Conservation (phyloP, 257 asterid species). For the Petunia axillaris region DNA sequence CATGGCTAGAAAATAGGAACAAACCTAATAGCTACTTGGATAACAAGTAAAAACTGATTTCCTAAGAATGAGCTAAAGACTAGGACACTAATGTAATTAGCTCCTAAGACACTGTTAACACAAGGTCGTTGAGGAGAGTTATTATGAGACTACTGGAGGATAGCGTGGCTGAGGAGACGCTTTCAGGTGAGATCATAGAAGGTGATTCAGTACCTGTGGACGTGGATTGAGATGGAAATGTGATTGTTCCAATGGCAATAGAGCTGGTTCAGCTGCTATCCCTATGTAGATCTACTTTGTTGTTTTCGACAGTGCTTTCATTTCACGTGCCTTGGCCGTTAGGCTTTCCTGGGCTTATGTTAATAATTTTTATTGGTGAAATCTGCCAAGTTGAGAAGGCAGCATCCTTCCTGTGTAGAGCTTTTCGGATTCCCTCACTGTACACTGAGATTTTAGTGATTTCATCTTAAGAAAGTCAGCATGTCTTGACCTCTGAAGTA, state of each 20-base stretch:
- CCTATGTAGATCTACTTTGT: slow-evolving; percentile 39
- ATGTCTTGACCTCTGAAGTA: no score
- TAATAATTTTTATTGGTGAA: slow-evolving; percentile 10
- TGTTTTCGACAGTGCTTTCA: slow-evolving; percentile 22
- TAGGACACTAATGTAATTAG: no score
- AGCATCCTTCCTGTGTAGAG: not conserved
- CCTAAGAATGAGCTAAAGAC: no score
- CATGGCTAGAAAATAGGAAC: no score
- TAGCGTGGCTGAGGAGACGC: slow-evolving; percentile 81
- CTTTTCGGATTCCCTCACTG: not conserved
- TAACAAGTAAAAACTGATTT: no score
- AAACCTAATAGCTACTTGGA: no score
- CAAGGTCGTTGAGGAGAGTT: slow-evolving; percentile 73
- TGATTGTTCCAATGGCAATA: slow-evolving; percentile 60
- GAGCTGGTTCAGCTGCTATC: slow-evolving; percentile 43
- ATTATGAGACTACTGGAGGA: slow-evolving; percentile 83
- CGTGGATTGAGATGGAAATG: slow-evolving; percentile 69
- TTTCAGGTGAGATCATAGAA: slow-evolving; percentile 63
- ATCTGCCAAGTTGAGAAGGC: not conserved
- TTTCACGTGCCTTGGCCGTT: not conserved
- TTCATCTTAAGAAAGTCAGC: no score
- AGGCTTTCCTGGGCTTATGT: not conserved
- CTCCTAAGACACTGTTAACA: no score
- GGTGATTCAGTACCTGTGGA: slow-evolving; percentile 68
- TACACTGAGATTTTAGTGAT: not conserved